Evolutionary conservation across 2,329 filamentous ascomycete genomes (phyloP), one percentile per base, ranked within the genome.

Genomic region (Monosporascus sp.): DNA sequence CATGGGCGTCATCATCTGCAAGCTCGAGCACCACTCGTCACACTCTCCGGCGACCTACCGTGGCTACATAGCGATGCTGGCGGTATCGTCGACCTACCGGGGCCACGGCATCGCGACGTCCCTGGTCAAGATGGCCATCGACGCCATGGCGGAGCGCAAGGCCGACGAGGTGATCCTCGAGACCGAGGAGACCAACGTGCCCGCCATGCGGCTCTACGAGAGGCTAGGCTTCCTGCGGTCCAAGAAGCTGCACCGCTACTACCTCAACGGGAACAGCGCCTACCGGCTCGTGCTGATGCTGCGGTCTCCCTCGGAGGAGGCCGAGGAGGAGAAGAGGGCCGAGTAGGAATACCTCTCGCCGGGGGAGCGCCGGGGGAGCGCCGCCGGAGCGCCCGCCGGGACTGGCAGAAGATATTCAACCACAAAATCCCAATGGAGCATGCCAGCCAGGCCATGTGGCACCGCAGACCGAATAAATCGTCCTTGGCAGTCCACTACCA

Each of bases 31-130:
- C 24, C 94, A 99, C 72, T 83, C 89, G 22, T 89, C 88, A 6
- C 91, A 93, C 58, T 92, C 91, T 2, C 75, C 81, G 1, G 74
- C 82, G 2, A 86, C 84, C 0, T 78, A 91, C 58, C 84, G 94
- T 57, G 94, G 94, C 53, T 99, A 99, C 73, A 97, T 99, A 62
- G 94, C 94, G 65, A 99, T 99, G 94, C 80, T 99, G 42, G 94
- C 94, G n/a, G 92, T 96, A 5, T 83, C 86, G 44, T 84, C 90
- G 39, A 76, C 84, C 25, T 87, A 90, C 64, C 85, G 94, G 22
- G 91, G 92, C 6, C 83, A 85, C 58, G 93, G 94, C 1, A 91
- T 99, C 54, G 94, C 89, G 1, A 96, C 91, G 0, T 85, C 85
- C 41, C 79, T 99, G 9, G 94, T 99, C n/a, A 83, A 86, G 57